Evolutionary conservation across 2,329 filamentous ascomycete genomes (phyloP).

Genomic region (Cercospora sp.): DNA sequence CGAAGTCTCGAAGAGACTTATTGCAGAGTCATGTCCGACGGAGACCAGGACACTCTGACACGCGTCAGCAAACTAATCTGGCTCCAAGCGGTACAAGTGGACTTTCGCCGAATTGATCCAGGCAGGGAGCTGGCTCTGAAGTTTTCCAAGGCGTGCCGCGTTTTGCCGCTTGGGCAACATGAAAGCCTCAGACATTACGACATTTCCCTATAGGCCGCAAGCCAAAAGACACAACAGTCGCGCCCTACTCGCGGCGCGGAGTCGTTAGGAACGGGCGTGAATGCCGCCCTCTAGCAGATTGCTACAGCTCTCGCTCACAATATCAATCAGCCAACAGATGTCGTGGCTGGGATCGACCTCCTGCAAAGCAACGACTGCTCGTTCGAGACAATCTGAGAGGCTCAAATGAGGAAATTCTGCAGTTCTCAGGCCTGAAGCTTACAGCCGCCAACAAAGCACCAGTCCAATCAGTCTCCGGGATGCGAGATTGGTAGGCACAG

Average conservation of each 20-base stretch:
- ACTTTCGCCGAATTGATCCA: neutral
- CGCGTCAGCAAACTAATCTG: neutral
- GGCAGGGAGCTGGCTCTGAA: neutral
- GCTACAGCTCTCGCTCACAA: neutral
- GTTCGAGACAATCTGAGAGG: neutral
- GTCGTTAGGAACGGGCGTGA: neutral
- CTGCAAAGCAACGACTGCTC: neutral
- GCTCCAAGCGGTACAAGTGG: neutral
- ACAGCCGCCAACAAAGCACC: neutral
- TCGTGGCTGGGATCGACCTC: neutral
- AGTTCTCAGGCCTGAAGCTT: neutral
- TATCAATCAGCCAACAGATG: neutral
- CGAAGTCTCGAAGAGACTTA: neutral
- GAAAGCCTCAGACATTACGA: neutral
- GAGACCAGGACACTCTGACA: neutral
- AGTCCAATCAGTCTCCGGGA: neutral
- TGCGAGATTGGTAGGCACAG: neutral
- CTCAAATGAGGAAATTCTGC: neutral
- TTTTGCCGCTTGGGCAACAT: neutral
- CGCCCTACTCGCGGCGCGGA: neutral
- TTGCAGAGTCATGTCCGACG: neutral
- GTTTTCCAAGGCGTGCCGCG: neutral
- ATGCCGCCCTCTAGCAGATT: neutral
- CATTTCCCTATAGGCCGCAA: neutral
- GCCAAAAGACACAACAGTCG: neutral